Percentiles rank a stretch among this genome's conserved stretches.
These are phyloP conservation scores for Beauveria scarabaeidicola DNA, from an alignment of 2,329 filamentous ascomycete genomes.

Conservation along the genomic window DNA sequence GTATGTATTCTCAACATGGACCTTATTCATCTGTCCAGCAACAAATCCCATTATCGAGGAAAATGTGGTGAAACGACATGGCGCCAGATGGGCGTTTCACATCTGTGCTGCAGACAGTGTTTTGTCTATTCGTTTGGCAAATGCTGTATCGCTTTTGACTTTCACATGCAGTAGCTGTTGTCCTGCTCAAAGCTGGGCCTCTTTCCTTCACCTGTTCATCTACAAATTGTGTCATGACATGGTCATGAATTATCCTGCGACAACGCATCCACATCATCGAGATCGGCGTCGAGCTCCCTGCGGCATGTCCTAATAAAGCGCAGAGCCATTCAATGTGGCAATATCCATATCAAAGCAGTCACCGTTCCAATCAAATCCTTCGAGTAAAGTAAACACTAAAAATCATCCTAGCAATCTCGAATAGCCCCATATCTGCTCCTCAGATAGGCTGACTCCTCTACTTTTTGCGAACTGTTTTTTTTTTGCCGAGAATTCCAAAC, in stretches of 20 bases:
- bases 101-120: neutral
- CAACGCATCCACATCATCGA: neutral
- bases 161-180: constrained; percentile 3
- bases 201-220: neutral
- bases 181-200: neutral
- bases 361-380: constrained; percentile 10
- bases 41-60: no score
- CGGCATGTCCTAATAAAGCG: neutral
- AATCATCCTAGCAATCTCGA: constrained; percentile 10
- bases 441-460: neutral
- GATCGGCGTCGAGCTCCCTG: neutral
- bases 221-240: neutral
- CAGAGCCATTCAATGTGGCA: neutral
- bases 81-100: neutral
- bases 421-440: neutral
- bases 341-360: constrained; percentile 2
- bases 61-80: neutral
- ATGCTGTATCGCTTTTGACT: neutral
- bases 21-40: no score
- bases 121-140: neutral
- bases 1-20: neutral
- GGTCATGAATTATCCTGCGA: neutral
- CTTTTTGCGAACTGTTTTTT: neutral
- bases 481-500: neutral
- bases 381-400: constrained; percentile 10